phyloP scores from a whole-genome alignment of 768 basidiomycete species.

The Lactifluus piperatus region DNA sequence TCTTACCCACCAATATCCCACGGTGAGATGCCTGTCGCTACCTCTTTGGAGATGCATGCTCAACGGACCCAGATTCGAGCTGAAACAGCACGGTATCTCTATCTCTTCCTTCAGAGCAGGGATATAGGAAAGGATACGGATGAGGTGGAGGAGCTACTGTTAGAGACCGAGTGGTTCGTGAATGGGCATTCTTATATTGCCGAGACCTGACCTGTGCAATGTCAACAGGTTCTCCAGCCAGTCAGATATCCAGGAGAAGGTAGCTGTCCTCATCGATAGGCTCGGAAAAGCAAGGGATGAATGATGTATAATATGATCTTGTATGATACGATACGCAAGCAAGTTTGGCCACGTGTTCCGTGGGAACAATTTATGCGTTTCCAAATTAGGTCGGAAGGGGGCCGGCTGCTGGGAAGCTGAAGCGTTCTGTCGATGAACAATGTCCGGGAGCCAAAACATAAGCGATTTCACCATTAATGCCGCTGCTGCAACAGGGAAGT shows the following conservation, averaged over 20 bases:
- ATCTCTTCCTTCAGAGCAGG: slow-evolving; percentile 61
- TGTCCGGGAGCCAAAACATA: slow-evolving; percentile 2
- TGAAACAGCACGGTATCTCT: slow-evolving; percentile 76
- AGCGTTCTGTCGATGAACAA: slow-evolving; percentile 1
- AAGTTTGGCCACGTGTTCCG: background rate
- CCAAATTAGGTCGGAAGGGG: slow-evolving; percentile 6
- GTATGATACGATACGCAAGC: background rate
- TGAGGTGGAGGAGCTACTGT: slow-evolving; percentile 54
- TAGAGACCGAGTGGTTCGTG: slow-evolving; percentile 77
- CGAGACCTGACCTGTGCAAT: background rate
- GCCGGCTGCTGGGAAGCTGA: background rate
- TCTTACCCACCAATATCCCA: slow-evolving; percentile 73
- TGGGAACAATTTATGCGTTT: slow-evolving; percentile 2
- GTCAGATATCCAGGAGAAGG: slow-evolving; percentile 16
- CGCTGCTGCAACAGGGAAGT: slow-evolving; percentile 82
- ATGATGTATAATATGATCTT: background rate
- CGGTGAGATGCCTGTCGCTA: slow-evolving; percentile 38
- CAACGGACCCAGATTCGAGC: slow-evolving; percentile 52
- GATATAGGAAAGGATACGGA: slow-evolving; percentile 60
- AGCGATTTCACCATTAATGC: slow-evolving; percentile 51
- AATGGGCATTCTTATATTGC: background rate
- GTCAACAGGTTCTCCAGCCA: slow-evolving; percentile 11
- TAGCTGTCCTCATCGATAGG: background rate
- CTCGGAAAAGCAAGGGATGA: background rate
- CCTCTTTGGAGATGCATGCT: slow-evolving; percentile 13